A percentile compares a stretch with the other conserved stretches of the same genome.
phyloP scores from a whole-genome alignment of 352 stramenopile species.

The Globisporangium rhizosaccharum region DNA sequence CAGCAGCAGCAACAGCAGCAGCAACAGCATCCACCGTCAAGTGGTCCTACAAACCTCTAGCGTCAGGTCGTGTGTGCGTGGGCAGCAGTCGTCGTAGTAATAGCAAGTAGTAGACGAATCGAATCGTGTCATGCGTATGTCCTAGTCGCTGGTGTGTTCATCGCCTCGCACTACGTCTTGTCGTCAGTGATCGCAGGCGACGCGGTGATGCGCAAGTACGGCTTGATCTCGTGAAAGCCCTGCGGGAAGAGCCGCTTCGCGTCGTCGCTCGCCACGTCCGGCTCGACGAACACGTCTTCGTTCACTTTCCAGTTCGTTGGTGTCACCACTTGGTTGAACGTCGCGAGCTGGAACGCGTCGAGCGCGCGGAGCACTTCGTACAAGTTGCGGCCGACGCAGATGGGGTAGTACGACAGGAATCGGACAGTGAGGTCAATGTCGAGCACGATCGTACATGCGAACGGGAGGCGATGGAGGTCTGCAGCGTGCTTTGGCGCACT shows the following conservation, averaged over 20 bases:
- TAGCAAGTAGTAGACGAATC: conserved; percentile 1
- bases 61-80: neutral
- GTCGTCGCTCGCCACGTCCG: conserved; percentile 47
- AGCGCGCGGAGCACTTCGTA: conserved; percentile 73
- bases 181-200: conserved; percentile 59
- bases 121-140: conserved; percentile 6
- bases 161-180: conserved; percentile 20
- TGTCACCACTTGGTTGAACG: conserved; percentile 72
- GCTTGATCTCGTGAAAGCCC: conserved; percentile 79
- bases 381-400: conserved; percentile 68
- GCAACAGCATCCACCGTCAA: neutral
- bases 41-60: neutral
- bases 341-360: conserved; percentile 66
- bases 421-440: conserved; percentile 71
- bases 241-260: conserved; percentile 78
- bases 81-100: neutral
- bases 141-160: neutral
- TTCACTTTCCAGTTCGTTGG: conserved; percentile 85
- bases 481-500: conserved; percentile 41
- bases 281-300: conserved; percentile 83
- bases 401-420: conserved; percentile 60
- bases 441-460: conserved; percentile 61
- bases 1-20: conserved; percentile 24
- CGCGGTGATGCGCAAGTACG: conserved; percentile 70
- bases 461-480: conserved; percentile 49